Evolutionary conservation across 768 basidiomycete genomes (phyloP).

Genomic region (Agrocybe pediades): DNA sequence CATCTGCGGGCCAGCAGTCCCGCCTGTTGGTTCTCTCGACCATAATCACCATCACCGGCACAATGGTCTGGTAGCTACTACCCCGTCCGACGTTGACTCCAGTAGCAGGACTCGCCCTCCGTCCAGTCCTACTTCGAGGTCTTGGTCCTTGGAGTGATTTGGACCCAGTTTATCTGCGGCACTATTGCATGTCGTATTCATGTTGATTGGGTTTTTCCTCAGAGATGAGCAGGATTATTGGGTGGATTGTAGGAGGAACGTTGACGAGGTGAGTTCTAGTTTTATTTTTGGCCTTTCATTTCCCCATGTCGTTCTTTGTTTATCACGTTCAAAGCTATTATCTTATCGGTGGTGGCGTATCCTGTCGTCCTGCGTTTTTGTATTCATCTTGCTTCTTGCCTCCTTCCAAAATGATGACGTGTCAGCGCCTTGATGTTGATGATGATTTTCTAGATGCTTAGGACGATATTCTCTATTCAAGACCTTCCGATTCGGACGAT

Average conservation of each 20-base stretch:
- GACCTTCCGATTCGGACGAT: conserved; percentile 76
- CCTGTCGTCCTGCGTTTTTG: too few relatives aligned
- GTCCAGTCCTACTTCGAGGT: neutral
- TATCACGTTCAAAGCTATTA: too few relatives aligned
- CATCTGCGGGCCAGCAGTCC: conserved; percentile 15
- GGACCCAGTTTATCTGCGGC: conserved; percentile 60
- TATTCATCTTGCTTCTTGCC: too few relatives aligned
- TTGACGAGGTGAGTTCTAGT: conserved; percentile 62
- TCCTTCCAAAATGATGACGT: too few relatives aligned
- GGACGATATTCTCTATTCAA: conserved; percentile 83
- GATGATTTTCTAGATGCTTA: conserved; percentile 52
- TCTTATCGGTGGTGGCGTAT: too few relatives aligned
- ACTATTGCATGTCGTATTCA: conserved; percentile 85
- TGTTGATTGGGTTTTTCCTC: conserved; percentile 85
- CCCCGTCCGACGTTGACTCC: too few relatives aligned
- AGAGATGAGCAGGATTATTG: conserved; percentile 91
- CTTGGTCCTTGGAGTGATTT: conserved; percentile 22
- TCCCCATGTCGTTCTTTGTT: conserved; percentile 3
- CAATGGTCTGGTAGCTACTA: too few relatives aligned
- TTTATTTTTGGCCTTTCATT: neutral
- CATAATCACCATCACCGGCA: conserved; percentile 29
- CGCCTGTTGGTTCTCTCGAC: conserved; percentile 22
- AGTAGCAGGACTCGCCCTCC: too few relatives aligned
- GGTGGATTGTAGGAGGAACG: conserved; percentile 68
- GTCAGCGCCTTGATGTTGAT: too few relatives aligned